Base-by-base conservation (phyloP, 2,329 filamentous ascomycete genomes). In the Pseudogymnoascus sp. region DNA sequence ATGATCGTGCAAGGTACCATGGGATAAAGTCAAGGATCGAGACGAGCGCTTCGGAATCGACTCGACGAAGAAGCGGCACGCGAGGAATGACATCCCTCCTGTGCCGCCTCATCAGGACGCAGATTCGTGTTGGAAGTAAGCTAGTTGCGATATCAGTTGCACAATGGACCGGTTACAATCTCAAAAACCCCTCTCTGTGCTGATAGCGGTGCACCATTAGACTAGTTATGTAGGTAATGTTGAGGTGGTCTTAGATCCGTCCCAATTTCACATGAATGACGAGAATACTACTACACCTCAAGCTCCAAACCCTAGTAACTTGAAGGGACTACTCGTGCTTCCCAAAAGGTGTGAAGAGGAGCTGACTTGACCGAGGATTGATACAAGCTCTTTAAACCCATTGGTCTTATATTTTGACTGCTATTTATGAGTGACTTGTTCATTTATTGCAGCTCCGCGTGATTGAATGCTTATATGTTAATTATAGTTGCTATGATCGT, bases 31-130 rank as follows among this genome's bases (percentile, higher is more conserved):
- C 16, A 75, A 73, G 44, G 82, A 80, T 28, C 75, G 84, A 65
- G 82, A 87, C 73, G 63, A 72, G 71, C 78, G 80, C 67, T 84
- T 83, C 73, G 79, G 79, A 0, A 77, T 80, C 28, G 77, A 83
- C 72, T 77, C 75, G 63, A 73, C 69, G 71, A 73, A 74, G 64
- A 87, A 87, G 76, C 77, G 73, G 68, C 77, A 81, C 72, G 75
- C 76, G 63, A 79, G 85, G 70, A 75, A 75, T 69, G 75, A 77
- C 7, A 85, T 88, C 69, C 66, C 76, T 67, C 75, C 76, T 68
- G 79, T 78, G n/a, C 67, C 77, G 63, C 70, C 82, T 11, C 76
- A 81, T 71, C 63, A 65, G 33, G 70, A 80, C 73, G 79, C 79
- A 11, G 80, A 82, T 73, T 72, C 72, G 47, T 75, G 77, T 63